A percentile compares a stretch with the other conserved stretches of the same genome.
phyloP scores from a whole-genome alignment of 352 stramenopile species.

The Globisporangium canariense region DNA sequence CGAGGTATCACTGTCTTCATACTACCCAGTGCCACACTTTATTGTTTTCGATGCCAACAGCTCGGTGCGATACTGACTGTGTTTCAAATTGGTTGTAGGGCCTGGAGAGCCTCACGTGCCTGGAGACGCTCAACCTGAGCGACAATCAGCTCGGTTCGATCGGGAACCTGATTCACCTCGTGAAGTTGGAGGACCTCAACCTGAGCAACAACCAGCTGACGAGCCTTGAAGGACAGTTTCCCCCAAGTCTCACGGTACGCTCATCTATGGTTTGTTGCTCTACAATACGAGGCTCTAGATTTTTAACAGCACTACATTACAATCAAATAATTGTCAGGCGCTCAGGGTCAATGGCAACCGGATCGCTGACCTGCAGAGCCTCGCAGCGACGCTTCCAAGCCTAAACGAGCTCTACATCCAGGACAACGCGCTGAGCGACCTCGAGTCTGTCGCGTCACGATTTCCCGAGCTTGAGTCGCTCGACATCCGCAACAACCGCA shows the following conservation, averaged over 20 bases:
- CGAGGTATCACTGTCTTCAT: constrained; percentile 23
- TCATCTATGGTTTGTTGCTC: background rate
- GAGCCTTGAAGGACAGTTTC: constrained; percentile 49
- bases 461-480: constrained; percentile 66
- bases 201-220: constrained; percentile 52
- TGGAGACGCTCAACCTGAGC: constrained; percentile 65
- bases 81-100: constrained; percentile 24
- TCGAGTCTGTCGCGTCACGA: constrained; percentile 25
- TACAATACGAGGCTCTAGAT: background rate
- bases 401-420: constrained; percentile 72
- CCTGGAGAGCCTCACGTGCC: constrained; percentile 43
- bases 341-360: constrained; percentile 52
- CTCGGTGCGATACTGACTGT: background rate
- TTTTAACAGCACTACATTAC: no score
- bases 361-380: constrained; percentile 37
- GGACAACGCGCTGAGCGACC: constrained; percentile 41
- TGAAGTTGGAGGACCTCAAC: constrained; percentile 74
- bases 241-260: constrained; percentile 43
- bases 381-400: constrained; percentile 30
- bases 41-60: background rate
- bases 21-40: no score
- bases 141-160: constrained; percentile 54
- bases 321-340: constrained; percentile 19
- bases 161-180: constrained; percentile 56
- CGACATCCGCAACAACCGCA: constrained; percentile 61